These are phyloP conservation scores for Eutrema yunnanense DNA, from an alignment of 345 rosid genomes.

Conservation along the genomic window DNA sequence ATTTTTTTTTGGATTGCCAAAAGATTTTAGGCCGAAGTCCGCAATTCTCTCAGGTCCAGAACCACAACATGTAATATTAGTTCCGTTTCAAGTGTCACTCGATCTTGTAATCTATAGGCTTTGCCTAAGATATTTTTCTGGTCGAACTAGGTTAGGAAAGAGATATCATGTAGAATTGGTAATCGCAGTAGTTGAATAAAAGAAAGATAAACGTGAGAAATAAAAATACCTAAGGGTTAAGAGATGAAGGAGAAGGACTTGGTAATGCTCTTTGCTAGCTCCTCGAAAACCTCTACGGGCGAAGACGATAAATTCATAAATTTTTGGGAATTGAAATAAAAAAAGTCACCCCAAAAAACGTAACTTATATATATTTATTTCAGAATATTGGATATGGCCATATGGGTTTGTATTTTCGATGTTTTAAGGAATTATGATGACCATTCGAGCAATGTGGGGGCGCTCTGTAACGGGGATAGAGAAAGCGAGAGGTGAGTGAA, in stretches of 20 bases:
- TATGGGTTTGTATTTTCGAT: slow-evolving; percentile 11
- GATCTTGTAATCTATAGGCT: no score
- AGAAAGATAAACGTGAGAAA: background rate
- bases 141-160: background rate
- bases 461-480: slow-evolving; percentile 4
- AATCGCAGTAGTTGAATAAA: background rate
- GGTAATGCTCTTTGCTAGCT: slow-evolving; percentile 15
- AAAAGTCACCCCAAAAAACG: background rate
- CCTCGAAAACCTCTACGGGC: slow-evolving; percentile 10
- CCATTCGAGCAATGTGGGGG: slow-evolving; percentile 26
- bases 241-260: background rate
- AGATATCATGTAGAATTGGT: background rate
- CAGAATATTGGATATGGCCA: slow-evolving; percentile 9
- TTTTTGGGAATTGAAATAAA: background rate
- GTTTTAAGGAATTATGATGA: slow-evolving; percentile 20
- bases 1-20: no score
- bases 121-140: no score
- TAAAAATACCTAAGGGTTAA: background rate
- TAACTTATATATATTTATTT: slow-evolving; percentile 1
- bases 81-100: no score
- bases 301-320: background rate
- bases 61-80: no score
- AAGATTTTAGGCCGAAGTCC: no score
- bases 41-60: no score
- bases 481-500: slow-evolving; percentile 26